Conservation (phyloP, 1,284 basidiomycete species). For the Ganoderma sp. region DNA sequence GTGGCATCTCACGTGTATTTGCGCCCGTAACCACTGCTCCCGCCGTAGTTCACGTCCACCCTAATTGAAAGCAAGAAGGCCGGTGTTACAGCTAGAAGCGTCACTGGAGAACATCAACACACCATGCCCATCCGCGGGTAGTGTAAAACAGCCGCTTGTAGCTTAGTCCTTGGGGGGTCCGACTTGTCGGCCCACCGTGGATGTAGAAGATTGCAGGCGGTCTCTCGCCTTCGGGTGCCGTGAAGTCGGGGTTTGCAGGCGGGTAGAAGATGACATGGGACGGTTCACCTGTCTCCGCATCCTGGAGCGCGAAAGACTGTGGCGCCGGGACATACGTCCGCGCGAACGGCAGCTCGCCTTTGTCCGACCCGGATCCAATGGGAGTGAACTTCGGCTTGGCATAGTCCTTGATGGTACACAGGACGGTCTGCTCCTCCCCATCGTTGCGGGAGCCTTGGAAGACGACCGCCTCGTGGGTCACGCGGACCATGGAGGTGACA, state of each 20-base stretch:
- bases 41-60: conserved; percentile 74
- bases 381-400: conserved; percentile 38
- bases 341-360: conserved; percentile 36
- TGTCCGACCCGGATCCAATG: conserved; percentile 39
- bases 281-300: conserved; percentile 45
- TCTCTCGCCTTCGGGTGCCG: conserved; percentile 54
- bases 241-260: conserved; percentile 66
- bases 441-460: conserved; percentile 55
- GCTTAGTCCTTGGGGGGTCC: conserved; percentile 52
- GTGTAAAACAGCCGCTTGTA: conserved; percentile 68
- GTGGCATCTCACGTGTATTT: conserved; percentile 50
- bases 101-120: conserved; percentile 26
- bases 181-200: conserved; percentile 71
- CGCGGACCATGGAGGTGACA: conserved; percentile 47
- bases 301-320: conserved; percentile 50
- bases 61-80: conserved; percentile 40
- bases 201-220: conserved; percentile 69
- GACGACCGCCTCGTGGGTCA: conserved; percentile 46
- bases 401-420: conserved; percentile 41
- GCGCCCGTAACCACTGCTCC: conserved; percentile 70
- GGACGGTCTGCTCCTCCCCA: conserved; percentile 47
- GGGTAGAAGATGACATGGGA: conserved; percentile 66
- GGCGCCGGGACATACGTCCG: conserved; percentile 51
- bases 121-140: conserved; percentile 71
- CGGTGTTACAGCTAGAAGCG: conserved; percentile 1